These are phyloP conservation scores for Chrysosporium queenslandicum DNA, from an alignment of 2,329 filamentous ascomycete genomes.

Conservation along the genomic window DNA sequence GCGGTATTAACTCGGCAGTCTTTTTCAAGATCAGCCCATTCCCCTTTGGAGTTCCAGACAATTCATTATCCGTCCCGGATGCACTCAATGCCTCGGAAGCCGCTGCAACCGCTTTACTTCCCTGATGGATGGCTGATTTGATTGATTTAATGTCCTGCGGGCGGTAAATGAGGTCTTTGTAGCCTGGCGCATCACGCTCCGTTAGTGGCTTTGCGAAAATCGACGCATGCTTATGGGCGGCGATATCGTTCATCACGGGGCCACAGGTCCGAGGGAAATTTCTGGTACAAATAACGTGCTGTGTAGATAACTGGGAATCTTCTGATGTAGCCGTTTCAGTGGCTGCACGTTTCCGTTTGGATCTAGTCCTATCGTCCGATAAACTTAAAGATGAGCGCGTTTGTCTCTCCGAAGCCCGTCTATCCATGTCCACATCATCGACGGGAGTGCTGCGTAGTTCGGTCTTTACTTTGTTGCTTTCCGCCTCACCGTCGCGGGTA, in stretches of 20 bases:
- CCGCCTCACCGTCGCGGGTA: slow-evolving; percentile 27
- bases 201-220: slow-evolving; percentile 69
- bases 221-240: slow-evolving; percentile 65
- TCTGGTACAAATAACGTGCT: slow-evolving; percentile 35
- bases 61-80: slow-evolving; percentile 45
- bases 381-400: neutral
- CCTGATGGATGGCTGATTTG: slow-evolving; percentile 54
- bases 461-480: slow-evolving; percentile 24
- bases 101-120: slow-evolving; percentile 36
- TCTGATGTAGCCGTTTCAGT: slow-evolving; percentile 23
- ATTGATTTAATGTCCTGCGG: slow-evolving; percentile 71
- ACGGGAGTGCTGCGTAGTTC: slow-evolving; percentile 31
- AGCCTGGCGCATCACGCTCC: slow-evolving; percentile 65
- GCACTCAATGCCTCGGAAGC: slow-evolving; percentile 54
- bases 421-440: slow-evolving; percentile 25
- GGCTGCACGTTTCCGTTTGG: slow-evolving; percentile 35
- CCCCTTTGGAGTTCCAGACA: slow-evolving; percentile 33
- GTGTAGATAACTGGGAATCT: slow-evolving; percentile 21
- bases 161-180: slow-evolving; percentile 61
- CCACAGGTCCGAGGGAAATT: slow-evolving; percentile 56
- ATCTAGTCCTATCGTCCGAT: neutral
- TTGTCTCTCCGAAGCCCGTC: neutral
- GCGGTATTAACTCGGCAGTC: slow-evolving; percentile 68
- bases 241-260: slow-evolving; percentile 65
- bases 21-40: slow-evolving; percentile 41